Conservation (phyloP, 2,329 filamentous ascomycete species). For the Calonectria pauciramosa region DNA sequence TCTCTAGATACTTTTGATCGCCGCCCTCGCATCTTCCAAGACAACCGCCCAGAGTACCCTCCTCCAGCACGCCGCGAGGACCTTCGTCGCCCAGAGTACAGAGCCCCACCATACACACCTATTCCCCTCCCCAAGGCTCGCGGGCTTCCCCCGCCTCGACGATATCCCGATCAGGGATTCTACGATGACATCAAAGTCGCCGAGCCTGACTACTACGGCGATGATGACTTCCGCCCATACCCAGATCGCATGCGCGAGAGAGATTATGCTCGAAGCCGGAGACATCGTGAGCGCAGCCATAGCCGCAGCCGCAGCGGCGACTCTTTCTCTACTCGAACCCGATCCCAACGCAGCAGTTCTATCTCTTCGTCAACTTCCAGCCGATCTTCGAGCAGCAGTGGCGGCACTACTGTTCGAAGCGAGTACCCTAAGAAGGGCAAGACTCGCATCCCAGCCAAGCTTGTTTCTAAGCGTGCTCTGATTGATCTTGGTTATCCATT, state of each 20-base stretch:
- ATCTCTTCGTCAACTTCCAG: conserved; percentile 61
- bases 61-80: conserved; percentile 67
- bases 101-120: conserved; percentile 67
- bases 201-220: conserved; percentile 77
- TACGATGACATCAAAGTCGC: conserved; percentile 77
- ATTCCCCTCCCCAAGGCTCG: conserved; percentile 77
- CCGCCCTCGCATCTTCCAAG: conserved; percentile 68
- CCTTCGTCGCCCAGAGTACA: conserved; percentile 62
- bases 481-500: conserved; percentile 90
- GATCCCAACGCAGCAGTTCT: conserved; percentile 57
- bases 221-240: conserved; percentile 78
- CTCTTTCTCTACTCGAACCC: conserved; percentile 57
- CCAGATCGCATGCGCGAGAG: conserved; percentile 73
- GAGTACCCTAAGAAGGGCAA: conserved; percentile 87
- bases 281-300: conserved; percentile 56
- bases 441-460: conserved; percentile 85
- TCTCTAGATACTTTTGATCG: conserved; percentile 93
- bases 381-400: conserved; percentile 61
- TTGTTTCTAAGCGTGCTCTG: conserved; percentile 85
- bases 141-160: conserved; percentile 70
- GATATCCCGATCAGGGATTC: conserved; percentile 67
- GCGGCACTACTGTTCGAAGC: conserved; percentile 66
- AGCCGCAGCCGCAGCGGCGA: conserved; percentile 51
- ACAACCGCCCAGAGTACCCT: conserved; percentile 72
- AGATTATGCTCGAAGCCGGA: conserved; percentile 67